Base-by-base conservation (phyloP, 2,329 filamentous ascomycete genomes). In the Apiospora malaysiana region DNA sequence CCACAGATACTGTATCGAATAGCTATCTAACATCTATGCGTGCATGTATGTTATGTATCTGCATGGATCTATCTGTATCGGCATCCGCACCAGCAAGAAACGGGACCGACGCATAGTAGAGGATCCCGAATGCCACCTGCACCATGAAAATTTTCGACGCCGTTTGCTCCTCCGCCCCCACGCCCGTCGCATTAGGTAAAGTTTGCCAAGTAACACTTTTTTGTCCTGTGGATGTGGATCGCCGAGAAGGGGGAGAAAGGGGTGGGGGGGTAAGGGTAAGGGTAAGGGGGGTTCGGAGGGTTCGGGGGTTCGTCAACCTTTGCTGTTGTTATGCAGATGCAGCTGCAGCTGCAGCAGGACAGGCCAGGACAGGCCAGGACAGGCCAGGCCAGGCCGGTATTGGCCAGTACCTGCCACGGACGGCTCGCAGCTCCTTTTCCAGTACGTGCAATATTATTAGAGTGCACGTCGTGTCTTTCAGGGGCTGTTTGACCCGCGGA, bases 131-230 rank as follows among this genome's bases (percentile, higher is more conserved):
- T 14, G 18, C 56, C 37, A 45, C 42, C 56, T 59, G 51, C 51
- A 59, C 51, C 56, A 63, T 63, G 56, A 63, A 63, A 63, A 63
- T 63, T 63, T 63, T 63, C 18, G 56, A 40, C 56, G 21, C 56
- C 56, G 40, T 63, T n/a, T 63, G 56, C 56, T 40, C 32, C 56
- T 40, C 56, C 18, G 32, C 56, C 56, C 56, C 56, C 27, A 63
- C 56, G 56, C 56, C 9, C 32, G 32, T 40, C 56, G 56, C 56
- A 63, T 63, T 63, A 63, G 56, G 56, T 63, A 63, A 63, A 63
- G 56, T 40, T 40, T 63, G 56, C 56, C 56, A 63, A 63, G 56
- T 32, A 23, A 27, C 56, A 23, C 56, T 37, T 40, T 2, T 14
- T 25, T 18, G 3, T 14, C 49, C 51, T 9, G 56, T 63, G 56